These are phyloP conservation scores for Papilionanthe hybrid DNA, from an alignment of 116 monocot genomes.

Conservation along the genomic window DNA sequence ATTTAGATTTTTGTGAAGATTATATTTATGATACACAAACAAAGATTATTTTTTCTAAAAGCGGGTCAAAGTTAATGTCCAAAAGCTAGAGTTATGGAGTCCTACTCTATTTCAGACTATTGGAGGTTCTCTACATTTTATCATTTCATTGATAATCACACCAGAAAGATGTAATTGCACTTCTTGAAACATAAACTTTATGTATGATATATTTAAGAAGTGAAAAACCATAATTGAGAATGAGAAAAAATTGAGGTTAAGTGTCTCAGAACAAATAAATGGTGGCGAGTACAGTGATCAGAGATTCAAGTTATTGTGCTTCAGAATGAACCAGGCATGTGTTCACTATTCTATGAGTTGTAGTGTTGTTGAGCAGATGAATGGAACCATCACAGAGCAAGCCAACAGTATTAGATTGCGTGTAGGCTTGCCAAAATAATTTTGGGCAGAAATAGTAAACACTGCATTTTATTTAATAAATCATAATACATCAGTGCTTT, in stretches of 20 bases:
- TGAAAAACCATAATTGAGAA: neutral
- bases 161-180: too few relatives aligned
- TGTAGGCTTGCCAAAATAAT: neutral
- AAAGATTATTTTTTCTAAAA: neutral
- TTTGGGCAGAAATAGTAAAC: neutral
- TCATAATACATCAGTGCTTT: neutral
- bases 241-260: neutral
- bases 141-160: too few relatives aligned
- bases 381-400: neutral
- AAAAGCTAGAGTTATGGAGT: constrained; percentile 10
- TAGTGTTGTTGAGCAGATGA: neutral
- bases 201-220: too few relatives aligned
- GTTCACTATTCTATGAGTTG: neutral
- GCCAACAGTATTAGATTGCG: neutral
- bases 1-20: neutral
- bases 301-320: neutral
- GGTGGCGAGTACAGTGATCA: neutral
- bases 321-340: neutral
- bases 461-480: neutral
- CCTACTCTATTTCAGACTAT: neutral
- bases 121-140: neutral
- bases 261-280: neutral
- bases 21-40: neutral
- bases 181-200: too few relatives aligned
- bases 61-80: neutral